phyloP scores from a whole-genome alignment of 2,329 filamentous ascomycete genomes.

The Hypoxylon rubiginosum region DNA sequence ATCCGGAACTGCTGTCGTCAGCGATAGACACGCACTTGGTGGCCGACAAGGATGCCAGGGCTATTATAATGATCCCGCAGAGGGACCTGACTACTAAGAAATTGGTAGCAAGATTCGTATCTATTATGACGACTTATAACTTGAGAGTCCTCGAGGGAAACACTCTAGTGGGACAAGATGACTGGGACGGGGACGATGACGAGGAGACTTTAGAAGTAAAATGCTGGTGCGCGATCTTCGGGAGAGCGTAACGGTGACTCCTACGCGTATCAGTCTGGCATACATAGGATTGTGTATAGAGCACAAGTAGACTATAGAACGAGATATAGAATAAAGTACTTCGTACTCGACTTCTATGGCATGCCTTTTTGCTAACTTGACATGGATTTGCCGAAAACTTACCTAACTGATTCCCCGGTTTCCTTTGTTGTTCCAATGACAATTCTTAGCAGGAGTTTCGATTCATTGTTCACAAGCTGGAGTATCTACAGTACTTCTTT shows the following conservation, averaged over 20 bases:
- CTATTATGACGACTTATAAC: slow-evolving; percentile 67
- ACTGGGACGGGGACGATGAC: slow-evolving; percentile 70
- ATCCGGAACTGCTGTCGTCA: slow-evolving; percentile 79
- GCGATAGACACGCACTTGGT: slow-evolving; percentile 78
- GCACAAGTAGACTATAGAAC: slow-evolving; percentile 2
- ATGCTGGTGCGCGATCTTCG: slow-evolving; percentile 79
- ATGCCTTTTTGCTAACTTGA: neutral
- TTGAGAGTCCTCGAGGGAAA: slow-evolving; percentile 71
- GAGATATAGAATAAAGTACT: slow-evolving; percentile 1
- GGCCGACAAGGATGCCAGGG: slow-evolving; percentile 68
- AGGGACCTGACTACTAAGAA: slow-evolving; percentile 75
- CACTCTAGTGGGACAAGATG: slow-evolving; percentile 76
- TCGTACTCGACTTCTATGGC: neutral
- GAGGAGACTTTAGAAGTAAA: slow-evolving; percentile 64
- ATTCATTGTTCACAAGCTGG: too few relatives aligned
- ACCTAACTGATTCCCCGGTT: too few relatives aligned
- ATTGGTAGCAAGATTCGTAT: slow-evolving; percentile 74
- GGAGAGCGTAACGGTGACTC: slow-evolving; percentile 34
- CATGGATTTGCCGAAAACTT: neutral
- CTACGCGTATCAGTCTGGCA: neutral
- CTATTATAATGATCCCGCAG: slow-evolving; percentile 84
- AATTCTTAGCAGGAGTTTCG: too few relatives aligned
- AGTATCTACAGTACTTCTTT: too few relatives aligned
- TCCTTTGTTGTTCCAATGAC: too few relatives aligned
- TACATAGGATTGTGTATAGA: slow-evolving; percentile 5